phyloP scores from a whole-genome alignment of 108 stramenopile genomes.

The Pseudonitzschia multistriata region DNA sequence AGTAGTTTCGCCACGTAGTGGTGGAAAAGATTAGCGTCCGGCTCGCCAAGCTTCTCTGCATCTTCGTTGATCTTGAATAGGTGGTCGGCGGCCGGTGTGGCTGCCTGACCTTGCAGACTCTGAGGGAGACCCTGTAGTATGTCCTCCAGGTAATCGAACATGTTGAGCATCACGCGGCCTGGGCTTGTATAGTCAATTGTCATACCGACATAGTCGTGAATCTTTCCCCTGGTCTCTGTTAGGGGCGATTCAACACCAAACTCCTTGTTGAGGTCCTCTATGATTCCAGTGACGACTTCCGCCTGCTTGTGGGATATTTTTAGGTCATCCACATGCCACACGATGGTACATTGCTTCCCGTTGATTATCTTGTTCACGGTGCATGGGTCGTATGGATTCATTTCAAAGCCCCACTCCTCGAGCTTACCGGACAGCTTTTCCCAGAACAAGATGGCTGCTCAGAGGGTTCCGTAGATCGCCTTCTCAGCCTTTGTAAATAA shows the following conservation, averaged over 20 bases:
- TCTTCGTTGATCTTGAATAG: slow-evolving; percentile 30
- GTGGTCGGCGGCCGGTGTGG: slow-evolving; percentile 37
- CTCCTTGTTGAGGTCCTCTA: not conserved
- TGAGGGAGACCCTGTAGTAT: no score
- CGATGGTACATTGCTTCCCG: slow-evolving; percentile 38
- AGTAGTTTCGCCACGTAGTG: slow-evolving; percentile 18
- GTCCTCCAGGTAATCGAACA: slow-evolving; percentile 29
- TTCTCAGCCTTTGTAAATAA: not conserved
- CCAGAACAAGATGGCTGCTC: no score
- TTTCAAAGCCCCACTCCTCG: slow-evolving; percentile 38
- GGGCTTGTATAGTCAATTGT: no score
- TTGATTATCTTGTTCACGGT: slow-evolving; percentile 31
- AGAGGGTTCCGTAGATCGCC: no score
- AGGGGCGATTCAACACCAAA: not conserved
- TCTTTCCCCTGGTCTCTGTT: no score
- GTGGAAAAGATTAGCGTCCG: no score
- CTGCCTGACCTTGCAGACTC: no score
- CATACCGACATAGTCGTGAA: no score
- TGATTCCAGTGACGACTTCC: slow-evolving; percentile 1
- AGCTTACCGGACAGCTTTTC: no score
- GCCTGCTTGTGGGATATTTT: slow-evolving; percentile 41
- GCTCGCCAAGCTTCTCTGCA: not conserved
- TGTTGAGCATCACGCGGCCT: slow-evolving; percentile 18
- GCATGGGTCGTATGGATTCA: slow-evolving; percentile 46
- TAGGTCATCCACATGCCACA: slow-evolving; percentile 48